Conservation (phyloP, 495 filamentous ascomycete genomes). For the Neurospora sp. region DNA sequence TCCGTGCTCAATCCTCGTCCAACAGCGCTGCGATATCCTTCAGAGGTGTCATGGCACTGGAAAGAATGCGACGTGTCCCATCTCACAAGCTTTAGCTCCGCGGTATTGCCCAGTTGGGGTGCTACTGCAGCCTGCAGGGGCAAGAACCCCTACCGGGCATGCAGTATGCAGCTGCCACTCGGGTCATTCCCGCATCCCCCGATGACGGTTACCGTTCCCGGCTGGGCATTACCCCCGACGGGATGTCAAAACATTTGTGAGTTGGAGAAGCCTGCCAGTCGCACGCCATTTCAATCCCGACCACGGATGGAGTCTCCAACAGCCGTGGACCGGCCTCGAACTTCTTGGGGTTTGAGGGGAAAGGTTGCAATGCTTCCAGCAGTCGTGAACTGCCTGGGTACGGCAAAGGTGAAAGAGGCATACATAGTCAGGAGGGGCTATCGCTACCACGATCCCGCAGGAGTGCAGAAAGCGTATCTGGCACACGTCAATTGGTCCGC, state of each 20-base stretch:
- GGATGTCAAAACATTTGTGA: background rate
- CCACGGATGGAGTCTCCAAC: background rate
- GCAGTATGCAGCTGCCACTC: background rate
- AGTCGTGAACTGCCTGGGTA: background rate
- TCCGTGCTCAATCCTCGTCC: background rate
- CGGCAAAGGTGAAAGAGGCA: background rate
- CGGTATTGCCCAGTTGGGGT: background rate
- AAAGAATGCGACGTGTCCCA: background rate
- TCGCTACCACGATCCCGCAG: background rate
- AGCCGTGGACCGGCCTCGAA: background rate
- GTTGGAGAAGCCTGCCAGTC: background rate
- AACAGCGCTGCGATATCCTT: background rate
- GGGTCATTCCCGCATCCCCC: background rate
- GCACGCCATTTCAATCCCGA: background rate
- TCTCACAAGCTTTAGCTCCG: background rate
- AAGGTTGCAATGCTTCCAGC: background rate
- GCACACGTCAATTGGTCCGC: background rate
- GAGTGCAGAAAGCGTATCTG: background rate
- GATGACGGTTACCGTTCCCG: background rate
- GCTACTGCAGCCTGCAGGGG: background rate
- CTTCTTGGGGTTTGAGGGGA: background rate
- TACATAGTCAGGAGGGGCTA: background rate
- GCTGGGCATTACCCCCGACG: background rate
- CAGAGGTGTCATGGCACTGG: background rate
- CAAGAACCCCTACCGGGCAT: background rate